These are phyloP conservation scores for Fusarium sp. DNA, from an alignment of 2,329 filamentous ascomycete genomes.

Conservation along the genomic window DNA sequence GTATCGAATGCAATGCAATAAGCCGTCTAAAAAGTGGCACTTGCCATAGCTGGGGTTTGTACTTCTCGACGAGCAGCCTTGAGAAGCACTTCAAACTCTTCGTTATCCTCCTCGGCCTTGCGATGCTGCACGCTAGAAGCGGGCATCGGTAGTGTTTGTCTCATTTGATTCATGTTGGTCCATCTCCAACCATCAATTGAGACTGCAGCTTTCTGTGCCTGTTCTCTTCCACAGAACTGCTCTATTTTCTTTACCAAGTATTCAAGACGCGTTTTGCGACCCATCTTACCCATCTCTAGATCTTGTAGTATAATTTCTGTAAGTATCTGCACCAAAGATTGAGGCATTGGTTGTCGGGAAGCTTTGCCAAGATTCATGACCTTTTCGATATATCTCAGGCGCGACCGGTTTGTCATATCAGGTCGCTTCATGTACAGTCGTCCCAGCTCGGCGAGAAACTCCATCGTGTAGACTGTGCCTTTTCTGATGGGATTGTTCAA, in stretches of 20 bases:
- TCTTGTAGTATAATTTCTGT: constrained; percentile 48
- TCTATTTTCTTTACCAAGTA: constrained; percentile 46
- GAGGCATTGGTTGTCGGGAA: constrained; percentile 40
- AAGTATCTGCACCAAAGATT: constrained; percentile 44
- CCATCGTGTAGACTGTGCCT: constrained; percentile 23
- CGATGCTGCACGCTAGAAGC: neutral
- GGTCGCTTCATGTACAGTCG: constrained; percentile 46
- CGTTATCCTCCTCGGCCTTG: neutral
- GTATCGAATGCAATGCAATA: neutral
- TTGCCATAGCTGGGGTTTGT: neutral
- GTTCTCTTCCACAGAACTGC: constrained; percentile 44
- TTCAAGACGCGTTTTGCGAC: constrained; percentile 47
- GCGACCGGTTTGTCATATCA: constrained; percentile 46
- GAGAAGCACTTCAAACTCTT: neutral
- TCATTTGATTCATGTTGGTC: constrained; percentile 23
- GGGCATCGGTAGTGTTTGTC: neutral
- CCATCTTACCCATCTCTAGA: constrained; percentile 49
- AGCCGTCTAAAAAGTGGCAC: neutral
- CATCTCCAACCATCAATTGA: constrained; percentile 41
- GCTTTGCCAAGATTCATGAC: constrained; percentile 43
- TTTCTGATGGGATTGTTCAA: constrained; percentile 3
- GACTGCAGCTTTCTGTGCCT: constrained; percentile 21
- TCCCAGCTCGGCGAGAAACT: constrained; percentile 48
- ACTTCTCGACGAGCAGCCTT: constrained; percentile 1
- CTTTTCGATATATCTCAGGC: constrained; percentile 47